Base-by-base conservation (phyloP, 2,329 filamentous ascomycete genomes). In the Teratosphaeria pseudoeucalypti region DNA sequence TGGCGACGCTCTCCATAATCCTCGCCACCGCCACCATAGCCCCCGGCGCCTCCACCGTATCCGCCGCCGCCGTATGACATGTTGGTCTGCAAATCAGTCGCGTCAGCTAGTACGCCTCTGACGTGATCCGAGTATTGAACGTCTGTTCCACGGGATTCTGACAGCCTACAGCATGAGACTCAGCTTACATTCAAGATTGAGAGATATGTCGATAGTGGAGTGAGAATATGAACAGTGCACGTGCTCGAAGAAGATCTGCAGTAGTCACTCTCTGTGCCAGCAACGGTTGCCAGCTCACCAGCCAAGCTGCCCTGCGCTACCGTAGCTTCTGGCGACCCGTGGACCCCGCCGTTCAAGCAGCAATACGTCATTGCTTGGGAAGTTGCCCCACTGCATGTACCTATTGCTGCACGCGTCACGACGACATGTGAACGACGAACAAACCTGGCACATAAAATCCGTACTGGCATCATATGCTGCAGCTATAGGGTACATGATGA, bases 1-100 rank as follows among this genome's bases (percentile, higher is more conserved):
- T 56, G 57, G 14, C 58, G 55, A 34, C 59, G 39, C 19, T 54
- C 39, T 12, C 59, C 61, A 23, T 58, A 39, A 14, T 54, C 52
- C 26, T 60, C 39, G 19, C 55, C 60, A 49, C 58, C 61, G 63
- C 43, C 63, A 39, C 39, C 59, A 19, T 63, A 64, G 34, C 65
- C 64, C 47, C 67, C 61, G 53, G 64, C 58, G 52, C 65, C 61
- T 55, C 63, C 61, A 47, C 63, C 55, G 52, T 60, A 55, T 23
- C 59, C 63, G 23, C 65, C 67, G 32, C 60, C 61, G 11, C 59
- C 61, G 60, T 68, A 69, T 56, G 67, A 68, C 66, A 69, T 69
- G 6, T 43, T 63, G 34, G 4, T 55, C 53, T 23, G 34, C 34
- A 55, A 54, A 27, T 14, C 43, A 52, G 54, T 12, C 16, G 14